Base-by-base conservation (phyloP, 192 early-diverging fungal species). In the Coemansia sp. region DNA sequence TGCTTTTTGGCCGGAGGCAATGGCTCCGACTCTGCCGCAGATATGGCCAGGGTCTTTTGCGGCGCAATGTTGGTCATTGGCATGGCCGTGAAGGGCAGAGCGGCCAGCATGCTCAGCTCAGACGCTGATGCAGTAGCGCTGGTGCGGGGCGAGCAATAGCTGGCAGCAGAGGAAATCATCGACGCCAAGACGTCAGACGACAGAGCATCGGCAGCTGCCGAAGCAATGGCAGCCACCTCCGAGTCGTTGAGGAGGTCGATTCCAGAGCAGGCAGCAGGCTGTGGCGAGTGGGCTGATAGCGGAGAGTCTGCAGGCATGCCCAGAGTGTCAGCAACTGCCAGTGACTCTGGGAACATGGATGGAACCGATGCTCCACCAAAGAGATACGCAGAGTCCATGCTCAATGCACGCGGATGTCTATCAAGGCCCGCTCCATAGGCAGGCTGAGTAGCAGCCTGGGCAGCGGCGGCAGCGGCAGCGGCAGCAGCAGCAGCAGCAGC, bases 21-120 rank as follows among this genome's bases (percentile, higher is more conserved):
- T 19, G 53, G 33, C 17, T 60, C 65, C 5, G 52, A 24, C 2
- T 19, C 22, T n/a, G 19, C 46, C 8, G 48, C 26, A 17, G 58
- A 4, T 24, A 53, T 40, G 0, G 76, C 62, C 12, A 78, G 41
- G 9, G 70, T 72, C 61, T 72, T 58, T 50, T 78, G 76, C 36
- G 76, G 76, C 26, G 76, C 69, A 62, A 78, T 69, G 42, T 59
- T 60, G 3, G 64, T 36, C 17, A 53, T 38, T 12, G 65, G 44
- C 48, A 50, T 21, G 0, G 53, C 27, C 0, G 62, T 41, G 17
- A 74, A 65, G 6, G 65, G 64, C 40, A 74, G 61, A 37, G 67
- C 60, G 1, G 67, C 60, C 14, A 69, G 67, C 60, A 69, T 69
- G 12, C 53, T 50, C 14, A 69, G 37, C 59, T 69, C 59, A 3